Evolutionary conservation across 1,139 yeast species (phyloP).

Genomic region (Kurtzmaniella quercitrusa): DNA sequence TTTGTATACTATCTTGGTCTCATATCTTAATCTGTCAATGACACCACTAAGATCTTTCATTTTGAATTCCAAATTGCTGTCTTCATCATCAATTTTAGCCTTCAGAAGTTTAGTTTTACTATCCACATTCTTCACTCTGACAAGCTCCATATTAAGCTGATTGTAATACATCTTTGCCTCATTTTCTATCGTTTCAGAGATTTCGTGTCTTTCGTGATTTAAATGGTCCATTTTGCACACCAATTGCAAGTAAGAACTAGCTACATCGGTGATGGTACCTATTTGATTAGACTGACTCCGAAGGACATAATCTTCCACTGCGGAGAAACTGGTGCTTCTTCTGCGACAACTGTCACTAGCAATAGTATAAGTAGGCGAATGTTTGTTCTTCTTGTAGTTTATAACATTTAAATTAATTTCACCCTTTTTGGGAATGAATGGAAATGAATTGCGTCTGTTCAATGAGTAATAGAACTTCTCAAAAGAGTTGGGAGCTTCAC

Average conservation of each 20-base stretch:
- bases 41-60: conserved; percentile 62
- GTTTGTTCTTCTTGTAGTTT: conserved; percentile 14
- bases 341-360: conserved; percentile 5
- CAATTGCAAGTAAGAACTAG: conserved; percentile 19
- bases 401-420: conserved; percentile 31
- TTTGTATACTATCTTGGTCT: conserved; percentile 65
- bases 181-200: conserved; percentile 4
- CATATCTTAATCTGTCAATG: conserved; percentile 76
- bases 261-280: conserved; percentile 22
- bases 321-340: conserved; percentile 41
- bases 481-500: conserved; percentile 6
- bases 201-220: neutral
- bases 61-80: conserved; percentile 40
- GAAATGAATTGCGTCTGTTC: conserved; percentile 44
- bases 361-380: conserved; percentile 1
- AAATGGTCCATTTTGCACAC: conserved; percentile 16
- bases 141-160: conserved; percentile 28
- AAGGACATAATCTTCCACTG: conserved; percentile 31
- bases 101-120: conserved; percentile 28
- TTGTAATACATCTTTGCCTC: conserved; percentile 22
- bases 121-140: conserved; percentile 26
- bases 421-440: conserved; percentile 19
- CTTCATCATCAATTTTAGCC: conserved; percentile 28
- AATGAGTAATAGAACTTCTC: conserved; percentile 20
- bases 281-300: conserved; percentile 5